Percentiles rank a stretch among this genome's conserved stretches.
phyloP scores from a whole-genome alignment of 2,329 filamentous ascomycete genomes.

The Colletotrichum paranaense region DNA sequence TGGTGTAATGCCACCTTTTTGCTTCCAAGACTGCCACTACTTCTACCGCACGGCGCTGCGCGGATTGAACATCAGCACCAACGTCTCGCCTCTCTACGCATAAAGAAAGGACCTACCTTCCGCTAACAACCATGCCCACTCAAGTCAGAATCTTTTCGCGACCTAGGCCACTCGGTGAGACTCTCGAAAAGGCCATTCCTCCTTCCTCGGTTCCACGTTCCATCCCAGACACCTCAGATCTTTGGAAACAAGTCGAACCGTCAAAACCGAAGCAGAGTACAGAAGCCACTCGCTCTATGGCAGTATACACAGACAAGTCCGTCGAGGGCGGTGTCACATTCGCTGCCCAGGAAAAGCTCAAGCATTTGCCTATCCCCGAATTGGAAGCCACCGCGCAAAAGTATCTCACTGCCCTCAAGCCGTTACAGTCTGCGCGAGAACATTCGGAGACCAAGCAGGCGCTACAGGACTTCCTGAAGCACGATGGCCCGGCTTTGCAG shows the following conservation, averaged over 20 bases:
- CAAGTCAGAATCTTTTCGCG: constrained; percentile 60
- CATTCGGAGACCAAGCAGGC: constrained; percentile 85
- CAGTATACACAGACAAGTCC: constrained; percentile 62
- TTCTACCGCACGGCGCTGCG: constrained; percentile 92
- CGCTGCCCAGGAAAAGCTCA: constrained; percentile 86
- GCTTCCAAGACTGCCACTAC: constrained; percentile 88
- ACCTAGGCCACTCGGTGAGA: constrained; percentile 79
- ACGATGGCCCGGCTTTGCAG: constrained; percentile 86
- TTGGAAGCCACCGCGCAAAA: constrained; percentile 81
- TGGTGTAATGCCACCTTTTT: constrained; percentile 83
- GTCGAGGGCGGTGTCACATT: constrained; percentile 84
- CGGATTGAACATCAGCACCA: constrained; percentile 84
- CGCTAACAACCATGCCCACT: constrained; percentile 47
- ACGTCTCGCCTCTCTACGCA: constrained; percentile 80
- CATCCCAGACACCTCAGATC: constrained; percentile 48
- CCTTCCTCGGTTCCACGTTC: constrained; percentile 53
- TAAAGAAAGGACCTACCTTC: constrained; percentile 53
- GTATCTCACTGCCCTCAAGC: constrained; percentile 83
- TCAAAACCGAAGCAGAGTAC: constrained; percentile 9
- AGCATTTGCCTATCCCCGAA: constrained; percentile 93
- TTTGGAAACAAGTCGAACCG: constrained; percentile 19
- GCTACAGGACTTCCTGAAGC: constrained; percentile 83
- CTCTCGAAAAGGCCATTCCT: constrained; percentile 63
- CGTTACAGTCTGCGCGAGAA: constrained; percentile 84
- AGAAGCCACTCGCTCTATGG: constrained; percentile 55